Evolutionary conservation across 208 protist species (phyloP).

Genomic region (Leishmania mexicana): DNA sequence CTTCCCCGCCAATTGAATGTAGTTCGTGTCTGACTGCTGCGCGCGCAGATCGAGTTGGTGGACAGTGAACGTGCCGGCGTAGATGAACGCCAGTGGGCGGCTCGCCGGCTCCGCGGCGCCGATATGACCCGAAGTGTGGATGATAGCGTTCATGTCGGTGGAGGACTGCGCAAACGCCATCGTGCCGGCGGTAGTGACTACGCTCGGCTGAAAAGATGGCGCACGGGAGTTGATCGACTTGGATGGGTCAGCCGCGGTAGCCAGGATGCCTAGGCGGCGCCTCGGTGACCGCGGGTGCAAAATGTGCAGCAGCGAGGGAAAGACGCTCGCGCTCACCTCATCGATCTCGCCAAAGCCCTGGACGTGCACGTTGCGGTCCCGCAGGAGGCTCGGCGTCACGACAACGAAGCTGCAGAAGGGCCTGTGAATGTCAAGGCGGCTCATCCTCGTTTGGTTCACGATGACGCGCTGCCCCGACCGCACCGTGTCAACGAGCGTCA

Average conservation of each 20-base stretch:
- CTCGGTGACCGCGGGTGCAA: slow-evolving; percentile 21
- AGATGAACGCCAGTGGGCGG: slow-evolving; percentile 35
- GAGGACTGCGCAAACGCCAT: background rate
- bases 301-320: slow-evolving; percentile 47
- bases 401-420: slow-evolving; percentile 65
- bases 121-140: background rate
- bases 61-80: slow-evolving; percentile 76
- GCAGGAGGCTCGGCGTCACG: slow-evolving; percentile 38
- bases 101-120: background rate
- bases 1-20: slow-evolving; percentile 59
- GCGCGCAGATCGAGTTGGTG: slow-evolving; percentile 60
- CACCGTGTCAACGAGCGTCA: slow-evolving; percentile 58
- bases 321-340: slow-evolving; percentile 34
- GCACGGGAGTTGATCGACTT: background rate
- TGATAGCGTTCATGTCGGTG: background rate
- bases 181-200: background rate
- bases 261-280: background rate
- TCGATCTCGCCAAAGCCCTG: slow-evolving; percentile 69
- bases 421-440: slow-evolving; percentile 41
- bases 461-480: slow-evolving; percentile 42
- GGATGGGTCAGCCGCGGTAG: background rate
- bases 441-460: slow-evolving; percentile 38
- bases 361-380: slow-evolving; percentile 44
- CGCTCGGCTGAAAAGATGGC: background rate
- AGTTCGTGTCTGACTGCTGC: slow-evolving; percentile 70